Evolutionary conservation across 2,329 filamentous ascomycete genomes (phyloP), one percentile per base, ranked within the genome.

Genomic region (Stagonosporopsis cucurbitacearum): DNA sequence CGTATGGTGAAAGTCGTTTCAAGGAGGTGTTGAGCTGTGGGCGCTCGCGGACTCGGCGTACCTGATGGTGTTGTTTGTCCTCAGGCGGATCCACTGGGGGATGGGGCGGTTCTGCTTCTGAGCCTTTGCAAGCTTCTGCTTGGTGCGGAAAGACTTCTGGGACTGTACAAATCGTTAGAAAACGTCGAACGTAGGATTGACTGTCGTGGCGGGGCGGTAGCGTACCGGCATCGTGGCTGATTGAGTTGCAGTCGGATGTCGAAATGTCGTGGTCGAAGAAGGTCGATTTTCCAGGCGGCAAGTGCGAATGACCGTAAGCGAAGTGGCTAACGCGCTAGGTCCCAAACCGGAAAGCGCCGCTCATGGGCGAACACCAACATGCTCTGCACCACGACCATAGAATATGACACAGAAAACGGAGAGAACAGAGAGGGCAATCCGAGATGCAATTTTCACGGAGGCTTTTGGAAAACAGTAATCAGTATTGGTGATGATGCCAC

Each of bases 81-180:
- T 90, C 78, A 99, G 88, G 80, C 95, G 90, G 81, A 99, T 98
- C 95, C 95, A 99, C 87, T 99, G 95, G 71, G 95, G 95, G 81
- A 99, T 97, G 75, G 95, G 95, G 81, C 95, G 90, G 90, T 99
- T 99, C 87, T 98, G 94, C 89, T 96, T 98, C 88, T 98, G 94
- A 80, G 95, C 95, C 88, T 94, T 97, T 80, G 95, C 95, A 86
- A 99, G 92, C 95, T 99, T 99, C 84, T 96, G 90, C 93, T 99
- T 99, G 84, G 93, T 97, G 82, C 93, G 91, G 92, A 99, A 99
- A 80, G 93, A 91, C 90, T 99, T 99, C 86, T 99, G 92, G 89
- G 90, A 94, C 94, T 98, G 81, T 79, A 44, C 8, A 49, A 32
- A 33, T 49, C 25, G 54, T 52, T 49, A 53, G 54, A 57, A 53